Evolutionary conservation across 495 filamentous ascomycete genomes (phyloP).

Genomic region (Clavariopsis aquatica): DNA sequence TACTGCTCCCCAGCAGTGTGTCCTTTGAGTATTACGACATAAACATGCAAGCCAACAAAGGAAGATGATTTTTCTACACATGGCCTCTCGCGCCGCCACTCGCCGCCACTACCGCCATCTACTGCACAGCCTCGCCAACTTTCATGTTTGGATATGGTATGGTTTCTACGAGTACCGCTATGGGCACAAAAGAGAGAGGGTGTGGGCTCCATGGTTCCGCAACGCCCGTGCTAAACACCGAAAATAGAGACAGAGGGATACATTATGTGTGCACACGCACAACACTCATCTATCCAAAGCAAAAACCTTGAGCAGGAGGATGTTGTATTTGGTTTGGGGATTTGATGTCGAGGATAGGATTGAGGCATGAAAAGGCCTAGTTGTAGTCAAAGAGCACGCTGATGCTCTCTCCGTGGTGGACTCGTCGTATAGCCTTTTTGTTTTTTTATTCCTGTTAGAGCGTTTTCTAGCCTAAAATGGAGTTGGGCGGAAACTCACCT

Average conservation of each 20-base stretch:
- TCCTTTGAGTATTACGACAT: background rate
- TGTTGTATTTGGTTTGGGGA: no score
- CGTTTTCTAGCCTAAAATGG: slow-evolving; percentile 4
- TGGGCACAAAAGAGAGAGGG: no score
- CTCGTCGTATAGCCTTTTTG: slow-evolving; percentile 81
- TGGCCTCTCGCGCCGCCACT: background rate
- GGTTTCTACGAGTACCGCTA: background rate
- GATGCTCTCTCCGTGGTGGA: slow-evolving; percentile 98
- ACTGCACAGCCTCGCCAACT: background rate
- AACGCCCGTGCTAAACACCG: background rate
- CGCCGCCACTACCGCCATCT: background rate
- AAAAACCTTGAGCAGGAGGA: background rate
- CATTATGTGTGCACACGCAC: background rate
- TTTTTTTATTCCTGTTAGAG: slow-evolving; percentile 17
- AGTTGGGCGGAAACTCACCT: slow-evolving; percentile 54
- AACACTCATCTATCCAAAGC: slow-evolving; percentile 1
- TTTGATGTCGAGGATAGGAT: background rate
- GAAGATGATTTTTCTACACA: background rate
- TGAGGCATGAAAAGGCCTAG: slow-evolving; percentile 40
- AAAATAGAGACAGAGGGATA: background rate
- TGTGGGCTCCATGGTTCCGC: background rate
- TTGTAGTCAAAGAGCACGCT: slow-evolving; percentile 95
- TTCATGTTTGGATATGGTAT: background rate
- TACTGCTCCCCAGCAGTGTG: background rate
- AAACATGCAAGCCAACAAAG: background rate